Conservation (phyloP, 768 basidiomycete species). For the Astraeus odoratus region DNA sequence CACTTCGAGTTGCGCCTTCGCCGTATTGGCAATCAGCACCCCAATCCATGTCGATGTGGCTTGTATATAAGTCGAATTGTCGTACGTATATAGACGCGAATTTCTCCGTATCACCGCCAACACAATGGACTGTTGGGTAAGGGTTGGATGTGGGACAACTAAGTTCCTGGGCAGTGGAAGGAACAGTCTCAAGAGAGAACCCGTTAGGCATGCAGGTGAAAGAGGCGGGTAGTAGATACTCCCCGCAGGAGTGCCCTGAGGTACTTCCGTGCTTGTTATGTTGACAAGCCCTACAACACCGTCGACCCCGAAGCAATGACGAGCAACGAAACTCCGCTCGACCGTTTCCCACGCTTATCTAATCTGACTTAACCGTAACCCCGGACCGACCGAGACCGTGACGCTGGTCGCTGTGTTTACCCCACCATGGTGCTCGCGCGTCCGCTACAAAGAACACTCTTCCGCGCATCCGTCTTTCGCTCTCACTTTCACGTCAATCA, state of each 20-base stretch:
- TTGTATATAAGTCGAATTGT: neutral
- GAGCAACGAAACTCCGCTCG: neutral
- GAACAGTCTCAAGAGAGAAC: conserved; percentile 14
- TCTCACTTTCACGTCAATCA: conserved; percentile 32
- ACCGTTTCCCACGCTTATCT: too few species aligned
- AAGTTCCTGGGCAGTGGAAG: conserved; percentile 8
- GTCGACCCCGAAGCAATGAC: neutral
- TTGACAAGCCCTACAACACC: conserved; percentile 8
- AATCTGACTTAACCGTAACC: too few species aligned
- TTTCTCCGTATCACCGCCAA: neutral
- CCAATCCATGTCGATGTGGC: conserved; percentile 9
- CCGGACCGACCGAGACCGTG: too few species aligned
- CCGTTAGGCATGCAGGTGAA: conserved; percentile 6
- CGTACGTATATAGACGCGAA: neutral
- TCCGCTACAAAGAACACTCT: conserved; percentile 16
- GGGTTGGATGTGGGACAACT: conserved; percentile 7
- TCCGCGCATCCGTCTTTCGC: conserved; percentile 23
- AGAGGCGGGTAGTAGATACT: conserved; percentile 7
- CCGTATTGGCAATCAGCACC: conserved; percentile 5
- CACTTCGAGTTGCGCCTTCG: conserved; percentile 6
- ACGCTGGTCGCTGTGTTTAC: neutral
- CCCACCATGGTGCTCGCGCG: conserved; percentile 6
- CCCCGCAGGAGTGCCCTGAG: neutral
- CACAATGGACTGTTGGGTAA: neutral
- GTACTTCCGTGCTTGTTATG: neutral